Evolutionary conservation across 148 eudicot genomes (phyloP), one percentile per base, ranked within the genome.

Genomic region (Silene latifolia): DNA sequence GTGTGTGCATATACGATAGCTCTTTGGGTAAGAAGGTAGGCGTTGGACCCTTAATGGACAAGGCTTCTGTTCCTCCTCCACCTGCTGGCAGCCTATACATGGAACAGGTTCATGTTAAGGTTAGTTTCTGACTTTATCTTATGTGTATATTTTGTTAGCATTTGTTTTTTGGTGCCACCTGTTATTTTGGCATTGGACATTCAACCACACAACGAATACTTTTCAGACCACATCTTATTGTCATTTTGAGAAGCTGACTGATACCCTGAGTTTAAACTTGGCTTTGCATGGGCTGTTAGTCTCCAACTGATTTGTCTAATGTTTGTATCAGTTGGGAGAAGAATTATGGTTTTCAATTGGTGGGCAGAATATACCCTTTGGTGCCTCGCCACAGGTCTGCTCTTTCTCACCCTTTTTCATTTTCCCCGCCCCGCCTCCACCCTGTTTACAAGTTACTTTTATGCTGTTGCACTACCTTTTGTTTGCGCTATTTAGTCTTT

Each of bases 21-120:
- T 92, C 93, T 72, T 59, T 87, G 66, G 92, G 91, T 66, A 84
- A 90, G 80, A 95, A 92, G 80, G 99, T 95, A 57, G 97, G 99
- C 12, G 88, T 92, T 47, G 99, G 97, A 77, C 81, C 93, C 18
- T 75, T 85, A 23, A 83, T 92, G 89, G 87, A 86, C 75, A 92
- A 90, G 86, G 99, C 99, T 32, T 77, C 79, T 76, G 88, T 86
- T 82, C 99, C 99, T 78, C 88, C 96, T 53, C 63, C 89, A 24
- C 87, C 90, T 69, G 83, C 85, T 66, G 97, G 96, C 71, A 89
- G 96, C 83, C 86, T 94, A 67, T 91, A 95, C 85, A 88, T 95
- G 96, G 98, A 95, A 83, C 93, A 90, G 82, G 90, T 95, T 72
- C 97, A 89, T 79, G 93, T 86, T 76, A 92, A 95, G 98, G 98